Evolutionary conservation across 306 rosid genomes (phyloP).

Genomic region (Vigna angularis): DNA sequence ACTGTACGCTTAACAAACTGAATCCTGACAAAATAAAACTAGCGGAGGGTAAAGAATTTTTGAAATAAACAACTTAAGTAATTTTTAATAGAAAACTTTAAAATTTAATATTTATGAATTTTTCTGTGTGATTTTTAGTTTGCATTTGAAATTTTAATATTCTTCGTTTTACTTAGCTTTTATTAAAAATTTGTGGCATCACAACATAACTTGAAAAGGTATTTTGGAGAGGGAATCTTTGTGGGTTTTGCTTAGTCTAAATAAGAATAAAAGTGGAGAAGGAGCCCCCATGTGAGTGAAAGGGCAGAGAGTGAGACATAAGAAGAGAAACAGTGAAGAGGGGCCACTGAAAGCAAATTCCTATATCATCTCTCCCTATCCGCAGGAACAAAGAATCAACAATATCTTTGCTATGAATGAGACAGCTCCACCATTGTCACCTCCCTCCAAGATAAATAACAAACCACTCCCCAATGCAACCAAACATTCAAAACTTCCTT

Average conservation of each 20-base stretch:
- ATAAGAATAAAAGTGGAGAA: constrained; percentile 18
- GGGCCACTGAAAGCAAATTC: constrained; percentile 68
- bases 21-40: too few relatives aligned
- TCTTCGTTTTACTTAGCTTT: too few relatives aligned
- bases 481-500: constrained; percentile 37
- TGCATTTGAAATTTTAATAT: too few relatives aligned
- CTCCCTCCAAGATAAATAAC: constrained; percentile 33
- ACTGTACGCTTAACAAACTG: too few relatives aligned
- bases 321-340: constrained; percentile 26
- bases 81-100: too few relatives aligned
- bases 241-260: constrained; percentile 19
- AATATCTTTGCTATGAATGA: constrained; percentile 62
- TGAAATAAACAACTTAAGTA: too few relatives aligned
- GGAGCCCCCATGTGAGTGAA: constrained; percentile 51
- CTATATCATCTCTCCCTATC: constrained; percentile 59
- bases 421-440: constrained; percentile 57
- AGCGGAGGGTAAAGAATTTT: too few relatives aligned
- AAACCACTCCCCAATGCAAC: constrained; percentile 50
- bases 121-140: too few relatives aligned
- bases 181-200: too few relatives aligned
- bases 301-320: constrained; percentile 38
- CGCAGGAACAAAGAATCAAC: constrained; percentile 68
- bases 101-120: too few relatives aligned
- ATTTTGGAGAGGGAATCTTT: constrained; percentile 35
- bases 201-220: too few relatives aligned